Base-by-base conservation (phyloP, 148 eudicot genomes). In the Gaultheria prostrata region DNA sequence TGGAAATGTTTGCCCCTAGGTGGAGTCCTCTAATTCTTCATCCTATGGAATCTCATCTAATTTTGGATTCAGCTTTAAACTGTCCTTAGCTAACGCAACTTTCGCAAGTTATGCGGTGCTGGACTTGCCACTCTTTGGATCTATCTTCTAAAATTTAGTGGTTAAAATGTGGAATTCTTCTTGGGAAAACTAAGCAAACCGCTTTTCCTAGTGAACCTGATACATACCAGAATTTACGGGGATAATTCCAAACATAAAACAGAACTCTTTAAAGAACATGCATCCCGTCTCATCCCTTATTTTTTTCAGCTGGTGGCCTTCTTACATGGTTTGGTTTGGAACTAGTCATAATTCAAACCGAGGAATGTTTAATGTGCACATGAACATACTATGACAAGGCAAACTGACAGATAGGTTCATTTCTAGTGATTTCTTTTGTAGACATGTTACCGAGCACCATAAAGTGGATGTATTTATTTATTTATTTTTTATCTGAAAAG, bases 231-330 rank as follows among this genome's bases (percentile, higher is more conserved):
- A 63, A 63, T 5, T 8, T 63, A n/a, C 1, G 70, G 11, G 67
- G 67, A 61, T 61, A 61, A 61, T 13, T 1, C 7, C 67, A 61
- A 61, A 61, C 24, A 17, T 2, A 43, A 12, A 24, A n/a, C 9
- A 28, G 1, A 28, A 30, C 43, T 26, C 2, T 28, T n/a, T n/a
- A 67, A 45, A 21, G 15, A 39, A 75, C 6, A 75, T 17, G 50
- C 9, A 57, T 24, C 9, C 35, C 14, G 20, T 76, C 79, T 61
- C 30, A 2, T 14, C 35, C 79, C 80, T 45, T 2, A 54, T 10
- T 78, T 17, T 17, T 18, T 78, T 78, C 50, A 32, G 69, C 43
- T 77, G 80, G 21, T 77, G 80, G 20, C 59, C 61, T 7, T 39
- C 6, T 12, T 26, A 77, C 46, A 32, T 14, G 18, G 80, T 50